phyloP scores from a whole-genome alignment of 495 filamentous ascomycete species.

The Penicillium robsamsonii region DNA sequence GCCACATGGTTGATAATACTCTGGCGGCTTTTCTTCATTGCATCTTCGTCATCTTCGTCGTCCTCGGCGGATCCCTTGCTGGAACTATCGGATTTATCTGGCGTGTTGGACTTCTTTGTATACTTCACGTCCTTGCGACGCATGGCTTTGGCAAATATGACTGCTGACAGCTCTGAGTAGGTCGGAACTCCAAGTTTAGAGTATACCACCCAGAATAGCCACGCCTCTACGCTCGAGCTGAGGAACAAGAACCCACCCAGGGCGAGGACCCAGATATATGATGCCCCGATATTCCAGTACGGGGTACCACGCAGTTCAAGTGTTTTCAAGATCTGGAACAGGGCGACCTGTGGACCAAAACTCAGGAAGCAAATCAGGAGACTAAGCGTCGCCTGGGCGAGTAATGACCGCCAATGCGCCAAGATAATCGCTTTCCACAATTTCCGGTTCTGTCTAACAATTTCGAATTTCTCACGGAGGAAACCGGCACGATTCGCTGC shows the following conservation, averaged over 20 bases:
- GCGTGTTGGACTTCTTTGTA: conserved; percentile 39
- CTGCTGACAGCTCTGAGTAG: conserved; percentile 64
- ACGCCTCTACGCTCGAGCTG: conserved; percentile 57
- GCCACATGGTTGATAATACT: conserved; percentile 77
- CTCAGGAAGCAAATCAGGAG: conserved; percentile 52
- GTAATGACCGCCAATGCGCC: conserved; percentile 53
- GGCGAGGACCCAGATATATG: conserved; percentile 67
- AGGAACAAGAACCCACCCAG: conserved; percentile 57
- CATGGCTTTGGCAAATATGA: conserved; percentile 77
- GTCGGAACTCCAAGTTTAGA: conserved; percentile 63
- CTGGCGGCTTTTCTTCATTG: conserved; percentile 65
- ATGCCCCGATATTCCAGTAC: conserved; percentile 36
- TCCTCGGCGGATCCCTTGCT: conserved; percentile 28
- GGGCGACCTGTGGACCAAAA: conserved; percentile 69
- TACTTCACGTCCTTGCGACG: conserved; percentile 73
- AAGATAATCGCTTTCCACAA: conserved; percentile 61
- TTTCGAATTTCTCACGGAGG: conserved; percentile 50
- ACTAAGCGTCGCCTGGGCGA: conserved; percentile 55
- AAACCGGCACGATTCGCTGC: conserved; percentile 27
- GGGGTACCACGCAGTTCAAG: conserved; percentile 57
- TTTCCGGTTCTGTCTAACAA: conserved; percentile 42
- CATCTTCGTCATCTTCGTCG: conserved; percentile 51
- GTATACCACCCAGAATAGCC: conserved; percentile 64
- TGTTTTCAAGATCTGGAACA: conserved; percentile 58
- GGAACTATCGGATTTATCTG: conserved; percentile 14